These are phyloP conservation scores for Thermomyces lanuginosus DNA, from an alignment of 2,329 filamentous ascomycete species.

Conservation along the genomic window DNA sequence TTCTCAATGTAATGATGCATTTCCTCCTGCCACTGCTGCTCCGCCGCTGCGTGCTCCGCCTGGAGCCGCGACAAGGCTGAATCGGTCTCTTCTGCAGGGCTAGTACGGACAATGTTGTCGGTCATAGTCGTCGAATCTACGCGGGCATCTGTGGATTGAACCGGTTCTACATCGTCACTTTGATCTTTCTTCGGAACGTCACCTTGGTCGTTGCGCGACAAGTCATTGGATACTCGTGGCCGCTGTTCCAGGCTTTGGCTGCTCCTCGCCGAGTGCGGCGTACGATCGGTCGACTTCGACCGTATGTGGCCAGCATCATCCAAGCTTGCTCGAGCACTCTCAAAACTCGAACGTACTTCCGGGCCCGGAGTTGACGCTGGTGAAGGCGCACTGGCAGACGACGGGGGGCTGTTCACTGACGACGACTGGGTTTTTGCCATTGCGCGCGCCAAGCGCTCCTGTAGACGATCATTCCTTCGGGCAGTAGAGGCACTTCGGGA, in stretches of 20 bases:
- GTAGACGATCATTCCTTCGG: constrained; percentile 62
- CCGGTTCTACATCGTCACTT: constrained; percentile 4
- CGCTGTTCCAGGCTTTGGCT: constrained; percentile 16
- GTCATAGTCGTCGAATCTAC: constrained; percentile 4
- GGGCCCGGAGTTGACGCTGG: constrained; percentile 36
- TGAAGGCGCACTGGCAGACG: constrained; percentile 33
- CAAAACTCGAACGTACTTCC: constrained; percentile 23
- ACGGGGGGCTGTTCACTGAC: constrained; percentile 30
- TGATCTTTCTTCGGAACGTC: constrained; percentile 2
- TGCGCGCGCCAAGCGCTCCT: constrained; percentile 77
- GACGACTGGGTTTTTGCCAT: constrained; percentile 52
- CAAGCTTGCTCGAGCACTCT: constrained; percentile 11
- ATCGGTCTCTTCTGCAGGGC: too few relatives aligned
- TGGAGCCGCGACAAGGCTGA: constrained; percentile 32
- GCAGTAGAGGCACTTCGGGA: constrained; percentile 50
- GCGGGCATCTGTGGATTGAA: constrained; percentile 2
- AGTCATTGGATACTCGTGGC: constrained; percentile 15
- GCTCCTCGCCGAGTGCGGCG: constrained; percentile 8
- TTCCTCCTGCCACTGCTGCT: constrained; percentile 59
- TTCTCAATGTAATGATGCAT: constrained; percentile 69
- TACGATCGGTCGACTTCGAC: constrained; percentile 4
- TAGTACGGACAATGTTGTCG: too few relatives aligned
- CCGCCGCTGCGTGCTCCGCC: constrained; percentile 34
- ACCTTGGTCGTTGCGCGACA: background rate
- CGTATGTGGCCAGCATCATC: constrained; percentile 11